Percentiles rank a stretch among this genome's conserved stretches.
These are phyloP conservation scores for Dictyostelium intermedium DNA, from an alignment of 78 protist species.

Conservation along the genomic window DNA sequence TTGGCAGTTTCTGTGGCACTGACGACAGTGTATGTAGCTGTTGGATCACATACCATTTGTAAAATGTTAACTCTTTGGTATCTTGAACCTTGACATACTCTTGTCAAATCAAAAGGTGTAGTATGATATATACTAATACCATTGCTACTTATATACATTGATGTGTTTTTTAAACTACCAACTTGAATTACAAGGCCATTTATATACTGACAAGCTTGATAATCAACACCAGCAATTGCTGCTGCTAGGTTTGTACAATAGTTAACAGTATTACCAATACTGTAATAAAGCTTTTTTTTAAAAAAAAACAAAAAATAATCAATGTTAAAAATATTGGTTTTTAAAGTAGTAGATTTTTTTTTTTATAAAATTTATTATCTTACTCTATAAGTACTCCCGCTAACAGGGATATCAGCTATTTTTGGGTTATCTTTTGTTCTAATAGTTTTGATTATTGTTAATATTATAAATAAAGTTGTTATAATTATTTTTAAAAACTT, in stretches of 20 bases:
- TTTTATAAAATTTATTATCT: no score
- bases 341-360: no score
- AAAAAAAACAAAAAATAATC: no score
- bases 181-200: not conserved
- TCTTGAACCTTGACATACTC: not conserved
- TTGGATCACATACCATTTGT: not conserved
- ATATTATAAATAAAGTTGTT: no score
- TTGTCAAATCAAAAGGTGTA: not conserved
- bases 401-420: no score
- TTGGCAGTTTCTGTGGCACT: not conserved
- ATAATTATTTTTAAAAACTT: no score
- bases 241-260: not conserved
- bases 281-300: not conserved
- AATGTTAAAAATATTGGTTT: no score
- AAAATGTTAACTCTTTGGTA: not conserved
- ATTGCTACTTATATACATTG: not conserved
- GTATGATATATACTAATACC: not conserved
- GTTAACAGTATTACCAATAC: not conserved
- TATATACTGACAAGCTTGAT: not conserved
- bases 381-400: no score
- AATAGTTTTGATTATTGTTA: no score
- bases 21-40: not conserved
- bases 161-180: not conserved
- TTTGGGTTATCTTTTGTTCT: no score
- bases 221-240: not conserved